Base-by-base conservation (phyloP, 2,329 filamentous ascomycete genomes). In the Cordyceps javanica region DNA sequence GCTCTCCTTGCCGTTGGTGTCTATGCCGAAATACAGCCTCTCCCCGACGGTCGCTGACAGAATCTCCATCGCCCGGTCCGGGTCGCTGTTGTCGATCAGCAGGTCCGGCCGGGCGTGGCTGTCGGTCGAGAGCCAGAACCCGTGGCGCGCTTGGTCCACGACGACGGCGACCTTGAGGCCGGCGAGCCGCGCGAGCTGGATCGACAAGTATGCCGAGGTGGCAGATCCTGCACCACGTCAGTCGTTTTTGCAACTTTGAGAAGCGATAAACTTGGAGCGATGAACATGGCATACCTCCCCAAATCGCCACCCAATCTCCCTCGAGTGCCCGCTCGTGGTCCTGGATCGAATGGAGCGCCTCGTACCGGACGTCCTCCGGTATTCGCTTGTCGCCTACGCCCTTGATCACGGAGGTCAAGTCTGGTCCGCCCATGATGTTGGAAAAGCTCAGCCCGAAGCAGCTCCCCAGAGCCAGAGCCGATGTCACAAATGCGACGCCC, bases 241-340 rank as follows among this genome's bases (percentile, higher is more conserved):
- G 42, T 16, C 10, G 30, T 63, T 70, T 23, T 41, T 16, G 5
- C 2, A 16, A 16, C n/a, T n/a, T 10, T 30, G 16, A 14, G 26
- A 7, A 30, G 8, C n/a, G n/a, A n/a, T n/a, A n/a, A n/a, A n/a
- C n/a, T n/a, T n/a, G n/a, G 19, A 21, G 38, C 3, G 19, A 9
- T 13, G 6, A 21, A 39, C 16, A 19, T 7, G 25, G 62, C 74
- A 66, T 63, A 76, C 83, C 88, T 58, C 88, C 88, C 88, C 88
- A 91, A 48, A 91, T 82, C 1, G 82, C 83, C 39, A 91, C 71
- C 82, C 86, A 91, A 60, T 91, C 88, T 0, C 85, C 87, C 0
- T 70, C 63, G 42, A 74, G 73, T 1, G 84, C 80, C 9, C 84
- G 73, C 61, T 89, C 85, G 0, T 68, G 64, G 1, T 72, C 65